Percentiles rank a stretch among this genome's conserved stretches.
phyloP scores from a whole-genome alignment of 805 yeast species.

The Yamadazyma takamatsuzukensis region DNA sequence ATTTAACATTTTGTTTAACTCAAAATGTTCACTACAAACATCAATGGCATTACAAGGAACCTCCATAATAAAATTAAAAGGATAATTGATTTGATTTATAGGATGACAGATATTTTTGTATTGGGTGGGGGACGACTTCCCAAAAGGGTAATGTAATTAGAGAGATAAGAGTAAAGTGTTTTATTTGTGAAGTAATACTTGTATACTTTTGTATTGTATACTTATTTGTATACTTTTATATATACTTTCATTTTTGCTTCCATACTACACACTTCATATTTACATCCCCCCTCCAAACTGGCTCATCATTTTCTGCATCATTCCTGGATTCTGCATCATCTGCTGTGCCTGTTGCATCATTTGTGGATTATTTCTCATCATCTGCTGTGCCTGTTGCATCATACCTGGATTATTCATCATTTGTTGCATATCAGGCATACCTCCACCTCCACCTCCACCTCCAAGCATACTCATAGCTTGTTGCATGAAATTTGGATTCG shows the following conservation, averaged over 20 bases:
- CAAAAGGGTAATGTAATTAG: too few relatives aligned
- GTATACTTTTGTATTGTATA: too few relatives aligned
- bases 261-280: background rate
- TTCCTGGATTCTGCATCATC: conserved; percentile 55
- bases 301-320: conserved; percentile 68
- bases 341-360: conserved; percentile 38
- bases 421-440: conserved; percentile 51
- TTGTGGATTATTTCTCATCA: conserved; percentile 43
- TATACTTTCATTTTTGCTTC: too few relatives aligned
- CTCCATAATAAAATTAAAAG: too few relatives aligned
- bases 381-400: conserved; percentile 46
- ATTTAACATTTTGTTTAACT: conserved; percentile 2
- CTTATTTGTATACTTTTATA: too few relatives aligned
- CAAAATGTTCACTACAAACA: conserved; percentile 6
- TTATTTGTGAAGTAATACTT: too few relatives aligned
- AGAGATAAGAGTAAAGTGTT: too few relatives aligned
- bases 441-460: conserved; percentile 36
- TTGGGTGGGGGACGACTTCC: too few relatives aligned
- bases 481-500: conserved; percentile 50
- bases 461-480: conserved; percentile 65
- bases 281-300: conserved; percentile 75
- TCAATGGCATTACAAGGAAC: too few relatives aligned
- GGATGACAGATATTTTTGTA: too few relatives aligned
- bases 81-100: too few relatives aligned
- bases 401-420: conserved; percentile 56